Base-by-base conservation (phyloP, 495 filamentous ascomycete genomes). In the Aspergillus haitiensis region DNA sequence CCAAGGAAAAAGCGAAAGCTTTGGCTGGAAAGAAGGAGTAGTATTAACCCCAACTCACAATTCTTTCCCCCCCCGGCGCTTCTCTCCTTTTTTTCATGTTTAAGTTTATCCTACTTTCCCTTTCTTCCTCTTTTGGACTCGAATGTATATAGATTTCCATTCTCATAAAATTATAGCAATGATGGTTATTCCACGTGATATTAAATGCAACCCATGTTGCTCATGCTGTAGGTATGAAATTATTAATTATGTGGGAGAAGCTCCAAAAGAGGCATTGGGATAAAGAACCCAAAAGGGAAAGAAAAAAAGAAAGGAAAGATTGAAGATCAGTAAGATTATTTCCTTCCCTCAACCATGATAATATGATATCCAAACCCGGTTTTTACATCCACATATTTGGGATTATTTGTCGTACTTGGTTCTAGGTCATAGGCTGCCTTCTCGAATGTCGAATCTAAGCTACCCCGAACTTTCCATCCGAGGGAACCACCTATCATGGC, bases 291-390 rank as follows among this genome's bases (percentile, higher is more conserved):
- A n/a, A n/a, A 18, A 55, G 15, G 32, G 18, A 40, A 12, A 46
- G 21, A 45, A 34, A 18, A 36, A 16, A 5, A 35, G 27, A 37
- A 44, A 18, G 50, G 21, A 32, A 62, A 64, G 6, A 50, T 52
- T 16, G 50, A 59, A 37, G n/a, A 36, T 44, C 52, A 58, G 48
- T 42, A 42, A 18, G 32, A 36, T 68, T 62, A 89, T 67, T 87
- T 88, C 67, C 87, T 73, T 32, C 86, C 88, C 64, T 88, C 88
- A 5, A 96, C 90, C 87, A 96, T 94, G 57, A 97, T 87, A 55
- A 96, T 86, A 74, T 97, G 93, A 79, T 96, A 96, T n/a, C 93
- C 93, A 75, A 86, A 86, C 8, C 80, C 78, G 3, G 91, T 93
- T 78, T 95, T 96, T 34, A 85, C 88, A 75, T 95, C 89, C 12